Base-by-base conservation (phyloP, 225 moss, liverwort and hornwort genomes). In the Marchantia paleacea region DNA sequence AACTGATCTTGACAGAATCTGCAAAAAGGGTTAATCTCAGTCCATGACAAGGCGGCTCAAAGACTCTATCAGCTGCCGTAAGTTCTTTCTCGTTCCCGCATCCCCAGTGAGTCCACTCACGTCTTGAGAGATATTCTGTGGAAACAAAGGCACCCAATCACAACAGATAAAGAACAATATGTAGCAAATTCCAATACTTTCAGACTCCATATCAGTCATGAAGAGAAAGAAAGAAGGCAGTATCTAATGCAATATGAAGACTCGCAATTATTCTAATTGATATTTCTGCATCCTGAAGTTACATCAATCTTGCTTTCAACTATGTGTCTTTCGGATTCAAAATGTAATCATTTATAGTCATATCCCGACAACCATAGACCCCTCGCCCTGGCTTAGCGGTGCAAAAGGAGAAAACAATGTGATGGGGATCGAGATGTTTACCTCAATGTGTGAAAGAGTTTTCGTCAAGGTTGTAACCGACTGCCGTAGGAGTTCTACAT, bases 41-140 rank as follows among this genome's bases (percentile, higher is more conserved):
- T 95, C 92, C 90, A 90, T 94, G 29, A 95, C 89, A 55, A 99
- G 89, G 67, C 97, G 95, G 86, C 97, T 99, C 67, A 99, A 80
- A 81, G 95, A 93, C 83, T 99, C 93, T 82, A 95, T 99, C 16
- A 99, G 89, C 83, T 92, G 97, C 72, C 91, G 91, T 72, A 99
- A 85, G 82, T 95, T 95, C 77, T 88, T 90, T 85, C 91, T 87
- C 39, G 95, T 94, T 74, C 87, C 91, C 24, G 90, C 87, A 83
- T 99, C 95, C 79, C 97, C 97, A 12, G 97, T 99, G 72, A 99
- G 86, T 60, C 92, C 95, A 82, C 97, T 99, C 60, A 99, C 91
- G 82, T 99, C 97, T 85, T 91, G 91, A 82, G 91, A 95, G 81
- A 99, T 99, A 73, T 91, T 94, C 97, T 96, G 96, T 89, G 85